phyloP scores from a whole-genome alignment of 805 yeast species.

The Scheffersomyces stipitis region DNA sequence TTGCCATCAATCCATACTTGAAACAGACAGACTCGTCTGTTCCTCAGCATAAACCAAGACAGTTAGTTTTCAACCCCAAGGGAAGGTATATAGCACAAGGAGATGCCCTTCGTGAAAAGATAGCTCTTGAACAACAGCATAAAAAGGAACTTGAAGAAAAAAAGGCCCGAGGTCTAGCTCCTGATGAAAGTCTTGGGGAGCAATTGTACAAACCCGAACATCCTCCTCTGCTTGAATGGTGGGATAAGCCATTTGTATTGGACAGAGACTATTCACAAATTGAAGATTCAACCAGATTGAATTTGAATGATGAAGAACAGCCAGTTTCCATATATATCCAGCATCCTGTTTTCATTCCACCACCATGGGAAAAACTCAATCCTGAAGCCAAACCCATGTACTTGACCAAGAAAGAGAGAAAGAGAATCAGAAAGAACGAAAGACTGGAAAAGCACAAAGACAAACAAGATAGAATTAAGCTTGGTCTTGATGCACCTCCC shows the following conservation, averaged over 20 bases:
- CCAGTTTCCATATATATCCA: constrained; percentile 73
- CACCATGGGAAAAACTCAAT: constrained; percentile 55
- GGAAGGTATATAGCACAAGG: constrained; percentile 67
- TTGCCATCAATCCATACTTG: constrained; percentile 39
- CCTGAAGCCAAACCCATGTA: constrained; percentile 48
- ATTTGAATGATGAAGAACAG: constrained; percentile 37
- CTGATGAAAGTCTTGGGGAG: constrained; percentile 59
- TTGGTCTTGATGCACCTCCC: constrained; percentile 86
- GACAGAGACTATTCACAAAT: constrained; percentile 36
- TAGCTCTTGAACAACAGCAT: constrained; percentile 29
- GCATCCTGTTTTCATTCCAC: constrained; percentile 70
- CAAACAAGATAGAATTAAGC: constrained; percentile 69
- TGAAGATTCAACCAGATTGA: constrained; percentile 22
- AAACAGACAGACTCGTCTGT: constrained; percentile 18
- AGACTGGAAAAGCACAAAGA: constrained; percentile 65
- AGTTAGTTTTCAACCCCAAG: constrained; percentile 51
- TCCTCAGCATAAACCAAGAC: constrained; percentile 18
- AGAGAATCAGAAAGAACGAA: constrained; percentile 68
- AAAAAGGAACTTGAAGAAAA: constrained; percentile 24
- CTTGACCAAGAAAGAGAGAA: constrained; percentile 75
- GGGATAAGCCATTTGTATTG: constrained; percentile 68
- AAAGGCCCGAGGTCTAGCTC: constrained; percentile 42
- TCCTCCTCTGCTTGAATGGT: constrained; percentile 83
- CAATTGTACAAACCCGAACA: constrained; percentile 42
- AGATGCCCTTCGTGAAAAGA: constrained; percentile 45